Evolutionary conservation across 108 stramenopile species (phyloP), one percentile per base, ranked within the genome.

Genomic region (Cyclotella choctawhatcheeana): DNA sequence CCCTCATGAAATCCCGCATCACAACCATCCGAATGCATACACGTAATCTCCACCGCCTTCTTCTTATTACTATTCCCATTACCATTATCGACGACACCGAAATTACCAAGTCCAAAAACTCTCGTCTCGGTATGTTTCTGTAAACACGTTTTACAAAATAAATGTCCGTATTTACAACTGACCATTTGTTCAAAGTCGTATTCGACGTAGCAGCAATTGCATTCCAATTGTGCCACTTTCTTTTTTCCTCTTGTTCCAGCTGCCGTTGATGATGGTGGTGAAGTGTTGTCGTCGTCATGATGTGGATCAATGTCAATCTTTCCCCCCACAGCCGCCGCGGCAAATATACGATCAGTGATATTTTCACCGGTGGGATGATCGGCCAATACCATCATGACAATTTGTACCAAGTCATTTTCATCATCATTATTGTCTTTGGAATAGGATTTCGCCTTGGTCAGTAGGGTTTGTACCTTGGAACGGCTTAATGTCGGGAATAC

Each of bases 101-200:
- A 66, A 73, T 82, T 85, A 0, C 89, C 89, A 26, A 69, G 64
- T 2, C 89, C 88, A 76, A 92, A 94, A 0, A 96, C 82, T 21
- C 86, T 76, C n/a, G 81, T 82, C 69, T 93, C 88, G 6, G 87
- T 83, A 62, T 86, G 89, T 47, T 67, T 61, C 43, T 77, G 55
- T 8, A 96, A 58, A 48, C 95, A 96, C 8, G 84, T 85, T 24
- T 61, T 66, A 63, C 95, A 96, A 79, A 93, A 93, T 44, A 96
- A 73, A 58, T 96, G 95, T 0, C 95, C 95, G 21, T 73, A 45
- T 13, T 79, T 68, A 71, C 95, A 96, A 31, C 76, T 60, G 0
- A 91, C 83, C 89, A 93, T 93, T 64, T 91, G 91, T 62, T 92
- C 87, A 65, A 88, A 78, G 16, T 85, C 68, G 26, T 87, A 80